Base-by-base conservation (phyloP, 129 eudicot species). In the Calendula officinalis region DNA sequence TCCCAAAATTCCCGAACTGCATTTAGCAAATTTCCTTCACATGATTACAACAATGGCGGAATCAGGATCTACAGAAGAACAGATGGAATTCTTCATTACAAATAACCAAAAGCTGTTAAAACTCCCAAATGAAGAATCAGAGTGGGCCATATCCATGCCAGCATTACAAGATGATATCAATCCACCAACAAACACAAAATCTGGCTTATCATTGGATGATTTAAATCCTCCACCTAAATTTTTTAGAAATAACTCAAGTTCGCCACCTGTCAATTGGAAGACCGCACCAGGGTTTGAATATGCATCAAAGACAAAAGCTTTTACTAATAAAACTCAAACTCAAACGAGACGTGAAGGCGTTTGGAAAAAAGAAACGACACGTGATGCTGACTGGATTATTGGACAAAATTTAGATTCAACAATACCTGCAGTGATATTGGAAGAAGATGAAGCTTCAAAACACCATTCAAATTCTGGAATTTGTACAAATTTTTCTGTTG, bases 211-310 rank as follows among this genome's bases (percentile, higher is more conserved):
- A 16, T 49, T 45, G 34, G 56, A 64, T 35, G 74, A 80, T 73
- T 74, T 74, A 10, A 60, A 42, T 56, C 75, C 44, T 14, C 61
- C 68, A 5, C 12, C 75, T 60, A 75, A 70, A 46, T 81, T 61
- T 69, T 44, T 60, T 6, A 68, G 62, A 52, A 36, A 40, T 45
- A 73, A 56, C 74, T 84, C 92, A 33, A 76, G 77, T 37, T 90
- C 95, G 95, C 95, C 95, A 32, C 97, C 92, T 50, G 89, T 63
- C 8, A 77, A 78, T 43, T 86, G 97, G 95, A 86, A 71, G 78
- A 79, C 85, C 32, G 95, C 95, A 11, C 95, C 95, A 5, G 94
- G 88, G 75, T 86, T 89, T 54, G 68, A 60, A 56, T 64, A 46
- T 65, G 65, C 63, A 11, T n/a, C 52, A 14, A 66, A 62, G 47